phyloP scores from a whole-genome alignment of 208 protist genomes.

The Acanthamoeba castellanii region DNA sequence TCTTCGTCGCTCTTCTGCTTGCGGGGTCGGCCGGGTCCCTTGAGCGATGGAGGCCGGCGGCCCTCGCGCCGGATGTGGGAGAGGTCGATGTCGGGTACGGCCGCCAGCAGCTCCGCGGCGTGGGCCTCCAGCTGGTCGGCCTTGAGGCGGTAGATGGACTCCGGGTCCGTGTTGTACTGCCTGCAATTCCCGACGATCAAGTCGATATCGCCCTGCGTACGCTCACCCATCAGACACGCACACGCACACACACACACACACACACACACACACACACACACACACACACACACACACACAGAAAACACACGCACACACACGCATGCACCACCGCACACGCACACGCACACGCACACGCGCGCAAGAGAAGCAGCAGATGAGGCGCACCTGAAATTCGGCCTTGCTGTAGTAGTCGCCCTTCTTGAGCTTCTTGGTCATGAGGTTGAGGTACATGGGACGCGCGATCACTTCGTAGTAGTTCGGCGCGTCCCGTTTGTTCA shows the following conservation, averaged over 20 bases:
- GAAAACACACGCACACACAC: no score
- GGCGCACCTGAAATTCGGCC: slow-evolving; percentile 5
- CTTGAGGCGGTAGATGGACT: slow-evolving; percentile 30
- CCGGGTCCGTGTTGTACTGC: slow-evolving; percentile 43
- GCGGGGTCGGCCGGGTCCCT: slow-evolving; percentile 29
- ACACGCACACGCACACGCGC: no score
- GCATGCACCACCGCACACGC: no score
- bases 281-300: no score
- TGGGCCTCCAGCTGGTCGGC: slow-evolving; percentile 26
- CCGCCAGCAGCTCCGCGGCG: slow-evolving; percentile 5
- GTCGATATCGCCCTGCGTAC: not conserved
- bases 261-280: no score
- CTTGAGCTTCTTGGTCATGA: slow-evolving; percentile 53
- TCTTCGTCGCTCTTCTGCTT: not conserved
- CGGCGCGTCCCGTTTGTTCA: slow-evolving; percentile 47
- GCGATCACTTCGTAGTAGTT: slow-evolving; percentile 32
- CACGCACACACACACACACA: no score
- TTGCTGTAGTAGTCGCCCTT: slow-evolving; percentile 15
- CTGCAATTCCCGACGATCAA: slow-evolving; percentile 7
- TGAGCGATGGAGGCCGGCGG: not conserved
- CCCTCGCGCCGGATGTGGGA: not conserved
- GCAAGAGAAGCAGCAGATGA: not conserved
- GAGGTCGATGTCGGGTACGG: not conserved
- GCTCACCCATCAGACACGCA: not conserved
- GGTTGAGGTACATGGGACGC: slow-evolving; percentile 42